phyloP scores from a whole-genome alignment of 495 filamentous ascomycete species.

The Cenococcum geophilum region DNA sequence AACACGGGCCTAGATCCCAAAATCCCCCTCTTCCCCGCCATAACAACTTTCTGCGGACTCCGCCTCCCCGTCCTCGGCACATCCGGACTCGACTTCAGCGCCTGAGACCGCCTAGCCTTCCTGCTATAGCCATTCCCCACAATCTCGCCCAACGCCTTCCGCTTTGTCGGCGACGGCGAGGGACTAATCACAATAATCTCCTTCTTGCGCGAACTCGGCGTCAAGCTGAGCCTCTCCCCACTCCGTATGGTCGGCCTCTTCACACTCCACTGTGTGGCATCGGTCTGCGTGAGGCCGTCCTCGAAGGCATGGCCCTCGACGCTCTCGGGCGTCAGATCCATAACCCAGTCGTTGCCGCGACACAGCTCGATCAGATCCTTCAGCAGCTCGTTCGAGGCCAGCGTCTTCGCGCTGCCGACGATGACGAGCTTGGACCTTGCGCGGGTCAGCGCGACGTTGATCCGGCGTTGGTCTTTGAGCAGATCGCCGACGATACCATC shows the following conservation, averaged over 20 bases:
- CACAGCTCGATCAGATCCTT: conserved; percentile 68
- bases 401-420: conserved; percentile 69
- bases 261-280: neutral
- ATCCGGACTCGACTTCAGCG: neutral
- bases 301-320: conserved; percentile 64
- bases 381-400: conserved; percentile 70
- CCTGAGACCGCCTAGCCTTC: conserved; percentile 4
- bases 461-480: conserved; percentile 82
- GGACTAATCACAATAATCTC: neutral
- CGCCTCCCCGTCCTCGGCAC: conserved; percentile 11
- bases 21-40: conserved; percentile 27
- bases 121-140: conserved; percentile 5
- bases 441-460: conserved; percentile 92
- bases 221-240: neutral
- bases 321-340: conserved; percentile 58
- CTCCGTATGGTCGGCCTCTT: conserved; percentile 3
- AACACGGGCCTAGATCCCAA: conserved; percentile 46
- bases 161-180: neutral
- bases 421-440: conserved; percentile 87
- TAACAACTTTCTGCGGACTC: conserved; percentile 23
- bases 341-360: conserved; percentile 65
- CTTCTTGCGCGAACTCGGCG: conserved; percentile 18
- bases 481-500: conserved; percentile 75
- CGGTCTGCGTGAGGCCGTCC: conserved; percentile 41
- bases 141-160: conserved; percentile 18